These are phyloP conservation scores for Micractinium sp. DNA, from an alignment of 139 green algal species.

Conservation along the genomic window DNA sequence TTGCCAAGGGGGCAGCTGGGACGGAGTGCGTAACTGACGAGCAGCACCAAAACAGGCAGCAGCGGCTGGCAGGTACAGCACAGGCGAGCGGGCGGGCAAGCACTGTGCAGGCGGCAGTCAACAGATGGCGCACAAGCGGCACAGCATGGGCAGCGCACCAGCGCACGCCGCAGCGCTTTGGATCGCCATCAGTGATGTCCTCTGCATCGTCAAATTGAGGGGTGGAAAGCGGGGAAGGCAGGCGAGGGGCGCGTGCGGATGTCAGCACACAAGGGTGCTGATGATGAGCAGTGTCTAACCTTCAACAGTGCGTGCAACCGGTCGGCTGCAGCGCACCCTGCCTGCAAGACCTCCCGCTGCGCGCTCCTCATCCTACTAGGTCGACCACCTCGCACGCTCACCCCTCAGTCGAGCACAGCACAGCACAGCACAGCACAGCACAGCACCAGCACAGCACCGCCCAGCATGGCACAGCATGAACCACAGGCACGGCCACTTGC, in stretches of 20 bases:
- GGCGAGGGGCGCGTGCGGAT: not conserved
- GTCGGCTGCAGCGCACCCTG: no score
- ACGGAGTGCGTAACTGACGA: not conserved
- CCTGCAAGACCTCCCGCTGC: not conserved
- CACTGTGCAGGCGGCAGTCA: no score
- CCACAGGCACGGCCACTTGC: not conserved
- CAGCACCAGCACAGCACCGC: not conserved
- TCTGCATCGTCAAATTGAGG: constrained; percentile 53
- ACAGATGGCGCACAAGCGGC: no score
- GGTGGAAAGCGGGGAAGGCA: not conserved
- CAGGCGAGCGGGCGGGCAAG: not conserved
- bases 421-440: not conserved
- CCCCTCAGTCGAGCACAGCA: no score
- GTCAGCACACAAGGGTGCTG: no score
- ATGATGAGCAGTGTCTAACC: not conserved
- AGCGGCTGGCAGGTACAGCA: not conserved
- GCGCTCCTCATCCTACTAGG: no score
- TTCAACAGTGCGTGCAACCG: no score
- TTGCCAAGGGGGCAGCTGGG: not conserved
- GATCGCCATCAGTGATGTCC: constrained; percentile 69
- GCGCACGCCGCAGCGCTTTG: constrained; percentile 54
- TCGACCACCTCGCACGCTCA: no score
- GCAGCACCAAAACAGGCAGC: not conserved
- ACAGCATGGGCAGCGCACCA: constrained; percentile 59
- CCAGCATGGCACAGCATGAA: not conserved